Conservation (phyloP, 371 early-diverging fungal genomes). For the Nematocida sp. region DNA sequence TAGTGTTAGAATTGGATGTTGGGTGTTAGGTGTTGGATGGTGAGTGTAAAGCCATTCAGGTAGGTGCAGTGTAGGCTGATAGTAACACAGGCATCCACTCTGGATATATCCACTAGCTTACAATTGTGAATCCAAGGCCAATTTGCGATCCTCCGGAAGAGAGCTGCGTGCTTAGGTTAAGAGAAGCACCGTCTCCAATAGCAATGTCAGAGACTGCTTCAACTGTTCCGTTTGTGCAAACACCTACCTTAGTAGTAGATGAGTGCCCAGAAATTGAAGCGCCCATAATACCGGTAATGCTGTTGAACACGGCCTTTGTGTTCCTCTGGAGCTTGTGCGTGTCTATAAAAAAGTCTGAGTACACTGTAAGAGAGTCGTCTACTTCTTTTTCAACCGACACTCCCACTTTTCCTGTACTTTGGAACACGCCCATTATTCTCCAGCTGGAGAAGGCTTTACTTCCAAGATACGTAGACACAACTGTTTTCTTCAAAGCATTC, state of each 20-base stretch:
- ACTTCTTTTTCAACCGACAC: neutral
- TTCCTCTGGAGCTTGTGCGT: neutral
- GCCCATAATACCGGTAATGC: neutral
- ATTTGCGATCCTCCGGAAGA: neutral
- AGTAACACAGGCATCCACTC: no score
- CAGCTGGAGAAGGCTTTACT: conserved; percentile 14
- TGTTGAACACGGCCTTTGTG: neutral
- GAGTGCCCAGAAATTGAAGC: neutral
- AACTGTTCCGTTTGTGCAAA: neutral
- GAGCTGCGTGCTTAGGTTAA: conserved; percentile 28
- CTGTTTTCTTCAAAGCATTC: neutral
- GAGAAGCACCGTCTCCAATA: conserved; percentile 37
- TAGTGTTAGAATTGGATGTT: no score
- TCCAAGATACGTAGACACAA: conserved; percentile 11
- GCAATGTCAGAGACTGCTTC: conserved; percentile 38
- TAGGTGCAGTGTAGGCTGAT: no score
- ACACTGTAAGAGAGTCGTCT: conserved; percentile 20
- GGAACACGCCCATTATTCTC: conserved; percentile 23
- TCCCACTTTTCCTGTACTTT: conserved; percentile 24
- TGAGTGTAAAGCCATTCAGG: no score
- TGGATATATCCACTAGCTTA: no score
- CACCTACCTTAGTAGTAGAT: conserved; percentile 18
- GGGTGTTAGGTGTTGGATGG: no score
- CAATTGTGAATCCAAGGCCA: conserved; percentile 35
- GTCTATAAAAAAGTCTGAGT: conserved; percentile 18